A percentile compares a stretch with the other conserved stretches of the same genome.
phyloP scores from a whole-genome alignment of 2,329 filamentous ascomycete species.

The Xylaria sp. region DNA sequence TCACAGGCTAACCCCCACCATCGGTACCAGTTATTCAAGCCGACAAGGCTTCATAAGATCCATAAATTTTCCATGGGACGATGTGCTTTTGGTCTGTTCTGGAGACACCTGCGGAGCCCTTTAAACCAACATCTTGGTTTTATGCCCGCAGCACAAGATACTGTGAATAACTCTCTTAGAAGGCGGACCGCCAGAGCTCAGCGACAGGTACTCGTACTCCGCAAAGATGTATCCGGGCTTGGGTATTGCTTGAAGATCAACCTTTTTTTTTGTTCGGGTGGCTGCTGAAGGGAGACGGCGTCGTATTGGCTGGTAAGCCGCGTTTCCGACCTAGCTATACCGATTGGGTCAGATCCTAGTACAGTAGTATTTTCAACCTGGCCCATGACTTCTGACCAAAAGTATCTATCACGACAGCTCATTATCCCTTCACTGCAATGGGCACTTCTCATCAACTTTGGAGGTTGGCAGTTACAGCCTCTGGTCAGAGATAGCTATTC shows the following conservation, averaged over 20 bases:
- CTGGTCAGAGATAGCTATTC: conserved; percentile 1
- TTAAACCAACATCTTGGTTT: conserved; percentile 2
- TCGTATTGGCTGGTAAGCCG: conserved; percentile 31
- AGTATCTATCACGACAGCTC: conserved; percentile 11
- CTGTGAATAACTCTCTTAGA: conserved; percentile 15
- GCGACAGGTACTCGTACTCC: conserved; percentile 4
- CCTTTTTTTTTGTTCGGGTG: conserved; percentile 30
- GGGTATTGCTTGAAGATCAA: conserved; percentile 27
- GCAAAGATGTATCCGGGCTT: conserved; percentile 8
- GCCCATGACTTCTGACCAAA: conserved; percentile 20
- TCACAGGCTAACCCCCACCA: conserved; percentile 16
- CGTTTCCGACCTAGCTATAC: conserved; percentile 24
- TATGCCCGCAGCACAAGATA: conserved; percentile 8
- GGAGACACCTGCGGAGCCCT: not conserved
- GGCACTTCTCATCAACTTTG: not conserved
- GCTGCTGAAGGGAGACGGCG: conserved; percentile 29
- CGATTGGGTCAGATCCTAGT: conserved; percentile 33
- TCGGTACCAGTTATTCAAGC: conserved; percentile 14
- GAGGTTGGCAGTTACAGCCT: conserved; percentile 17
- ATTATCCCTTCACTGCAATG: conserved; percentile 4
- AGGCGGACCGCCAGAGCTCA: not conserved
- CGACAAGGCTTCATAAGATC: conserved; percentile 10
- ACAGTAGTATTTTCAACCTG: conserved; percentile 23
- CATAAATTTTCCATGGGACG: conserved; percentile 15
- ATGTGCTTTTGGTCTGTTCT: conserved; percentile 8